Evolutionary conservation across 2,329 filamentous ascomycete genomes (phyloP).

Genomic region (Drechmeria coniospora): DNA sequence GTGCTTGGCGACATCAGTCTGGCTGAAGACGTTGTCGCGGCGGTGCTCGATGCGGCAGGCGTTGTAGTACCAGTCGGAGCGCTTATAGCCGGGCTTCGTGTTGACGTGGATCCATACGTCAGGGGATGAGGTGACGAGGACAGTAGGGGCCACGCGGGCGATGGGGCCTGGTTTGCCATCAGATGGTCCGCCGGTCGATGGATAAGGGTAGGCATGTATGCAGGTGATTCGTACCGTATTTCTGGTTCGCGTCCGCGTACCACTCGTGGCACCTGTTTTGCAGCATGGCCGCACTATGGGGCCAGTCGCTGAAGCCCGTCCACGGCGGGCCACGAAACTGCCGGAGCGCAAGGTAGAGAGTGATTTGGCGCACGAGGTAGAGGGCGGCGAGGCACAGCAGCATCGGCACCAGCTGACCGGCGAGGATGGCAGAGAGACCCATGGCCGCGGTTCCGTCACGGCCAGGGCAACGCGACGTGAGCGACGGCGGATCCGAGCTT

Average conservation of each 20-base stretch:
- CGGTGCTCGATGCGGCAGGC: slow-evolving; percentile 31
- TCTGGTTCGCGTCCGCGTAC: slow-evolving; percentile 11
- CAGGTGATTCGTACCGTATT: slow-evolving; percentile 9
- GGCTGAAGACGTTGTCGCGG: slow-evolving; percentile 36
- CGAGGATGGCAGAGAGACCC: too few species aligned
- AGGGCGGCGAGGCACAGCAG: slow-evolving; percentile 1
- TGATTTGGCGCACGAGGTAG: slow-evolving; percentile 1
- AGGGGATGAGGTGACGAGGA: slow-evolving; percentile 32
- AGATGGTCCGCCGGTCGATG: too few species aligned
- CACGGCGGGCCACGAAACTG: slow-evolving; percentile 9
- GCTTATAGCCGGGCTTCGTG: slow-evolving; percentile 24
- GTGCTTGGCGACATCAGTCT: slow-evolving; percentile 32
- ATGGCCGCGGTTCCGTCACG: too few species aligned
- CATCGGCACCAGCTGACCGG: not conserved
- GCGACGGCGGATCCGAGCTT: too few species aligned
- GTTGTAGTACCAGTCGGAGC: slow-evolving; percentile 27
- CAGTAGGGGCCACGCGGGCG: slow-evolving; percentile 25
- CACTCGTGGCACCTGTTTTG: slow-evolving; percentile 9
- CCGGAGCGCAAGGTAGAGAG: slow-evolving; percentile 6
- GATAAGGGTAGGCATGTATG: not conserved
- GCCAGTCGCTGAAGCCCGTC: slow-evolving; percentile 8
- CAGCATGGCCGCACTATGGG: slow-evolving; percentile 11
- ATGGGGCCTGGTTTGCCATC: slow-evolving; percentile 4
- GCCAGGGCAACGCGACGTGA: too few species aligned
- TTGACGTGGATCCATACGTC: slow-evolving; percentile 29